Evolutionary conservation across 352 stramenopile species (phyloP).

Genomic region (Aphanomyces cochlioides): DNA sequence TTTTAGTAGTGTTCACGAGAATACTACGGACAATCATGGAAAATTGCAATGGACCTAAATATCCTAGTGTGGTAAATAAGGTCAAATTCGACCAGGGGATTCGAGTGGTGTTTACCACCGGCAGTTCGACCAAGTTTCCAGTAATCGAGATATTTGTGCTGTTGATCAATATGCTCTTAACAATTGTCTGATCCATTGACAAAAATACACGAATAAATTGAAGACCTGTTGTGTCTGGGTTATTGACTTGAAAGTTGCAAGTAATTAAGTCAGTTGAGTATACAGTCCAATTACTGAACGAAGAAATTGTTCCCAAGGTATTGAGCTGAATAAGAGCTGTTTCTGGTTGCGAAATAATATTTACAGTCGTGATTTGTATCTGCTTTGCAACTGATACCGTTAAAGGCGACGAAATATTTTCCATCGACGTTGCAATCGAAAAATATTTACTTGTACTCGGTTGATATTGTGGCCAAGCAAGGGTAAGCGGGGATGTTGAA

Average conservation of each 20-base stretch:
- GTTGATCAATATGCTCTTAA: neutral
- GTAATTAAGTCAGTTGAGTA: slow-evolving; percentile 3
- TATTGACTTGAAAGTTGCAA: slow-evolving; percentile 2
- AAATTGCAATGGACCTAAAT: neutral
- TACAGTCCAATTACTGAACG: neutral
- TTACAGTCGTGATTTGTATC: neutral
- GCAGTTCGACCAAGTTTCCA: neutral
- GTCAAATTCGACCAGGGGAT: neutral
- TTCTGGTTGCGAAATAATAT: neutral
- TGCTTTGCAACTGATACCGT: neutral
- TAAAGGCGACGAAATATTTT: neutral
- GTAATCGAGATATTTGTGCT: neutral
- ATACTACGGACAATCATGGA: neutral
- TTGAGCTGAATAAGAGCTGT: neutral
- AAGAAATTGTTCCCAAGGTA: neutral
- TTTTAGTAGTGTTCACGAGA: neutral
- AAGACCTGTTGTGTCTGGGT: slow-evolving; percentile 5
- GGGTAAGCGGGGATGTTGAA: neutral
- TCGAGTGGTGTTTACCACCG: neutral
- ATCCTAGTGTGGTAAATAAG: neutral
- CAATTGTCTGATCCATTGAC: neutral
- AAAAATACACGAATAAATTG: neutral
- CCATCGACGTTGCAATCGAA: neutral
- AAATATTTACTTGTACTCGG: neutral
- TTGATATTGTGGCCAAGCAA: neutral